Evolutionary conservation across 371 early-diverging fungal species (phyloP), one percentile per base, ranked within the genome.

Genomic region (Coemansia sp.): DNA sequence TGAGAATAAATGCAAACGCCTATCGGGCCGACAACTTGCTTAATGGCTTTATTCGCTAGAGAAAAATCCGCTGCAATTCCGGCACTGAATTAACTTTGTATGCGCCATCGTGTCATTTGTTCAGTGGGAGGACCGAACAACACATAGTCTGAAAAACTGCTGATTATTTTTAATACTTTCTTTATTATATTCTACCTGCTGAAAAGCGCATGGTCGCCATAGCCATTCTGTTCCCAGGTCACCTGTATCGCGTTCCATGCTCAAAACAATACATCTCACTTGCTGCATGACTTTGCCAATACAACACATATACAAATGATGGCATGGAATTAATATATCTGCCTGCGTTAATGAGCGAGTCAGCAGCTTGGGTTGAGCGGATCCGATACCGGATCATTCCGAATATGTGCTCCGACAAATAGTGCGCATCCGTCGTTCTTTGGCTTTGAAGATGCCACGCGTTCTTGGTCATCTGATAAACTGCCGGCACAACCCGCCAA

Each of bases 241-340:
- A 54, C 29, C 54, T 54, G 54, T 6, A 27, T 14, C 54, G n/a
- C 14, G 22, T 54, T 54, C 26, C 54, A 54, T 54, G 29, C 26
- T 13, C 8, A 14, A 26, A 54, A 54, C 54, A 54, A 54, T 54
- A n/a, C 27, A 54, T 22, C 14, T 5, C 29, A 14, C 29, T 14
- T 27, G 14, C 7, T 8, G 21, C 21, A 48, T 48, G 48, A 16
- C 54, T 13, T 14, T 16, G 13, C 27, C 14, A 27, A 27, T 54
- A 14, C 13, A 27, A 26, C 14, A 48, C 18, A 18, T 18, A 48
- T 18, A n/a, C 18, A n/a, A 18, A 18, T 18, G 8, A 21, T n/a
- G n/a, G 18, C 48, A 29, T 22, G 5, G 5, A 54, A 27, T 54
- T 54, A 54, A 54, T 54, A 54, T 27, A 27, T 16, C 13, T 14